Percentiles rank a stretch among this genome's conserved stretches.
Conservation (phyloP, 768 basidiomycete species). For the Leccinum truebloodii region DNA sequence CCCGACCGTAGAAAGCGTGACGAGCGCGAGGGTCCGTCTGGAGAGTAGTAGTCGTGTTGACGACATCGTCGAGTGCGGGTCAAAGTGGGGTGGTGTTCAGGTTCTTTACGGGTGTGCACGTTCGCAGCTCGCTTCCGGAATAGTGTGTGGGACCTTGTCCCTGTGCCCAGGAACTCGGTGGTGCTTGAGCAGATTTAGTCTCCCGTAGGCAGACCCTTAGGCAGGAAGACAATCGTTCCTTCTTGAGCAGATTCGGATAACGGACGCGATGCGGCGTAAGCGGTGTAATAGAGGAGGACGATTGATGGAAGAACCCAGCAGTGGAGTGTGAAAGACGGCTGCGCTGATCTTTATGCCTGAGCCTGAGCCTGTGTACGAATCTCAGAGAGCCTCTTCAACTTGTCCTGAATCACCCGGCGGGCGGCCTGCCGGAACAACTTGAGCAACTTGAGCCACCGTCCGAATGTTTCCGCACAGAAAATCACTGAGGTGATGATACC, state of each 20-base stretch:
- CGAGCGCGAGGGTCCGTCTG: slow-evolving; percentile 53
- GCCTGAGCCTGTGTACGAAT: neutral
- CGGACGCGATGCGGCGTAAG: neutral
- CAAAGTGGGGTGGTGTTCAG: neutral
- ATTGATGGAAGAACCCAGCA: neutral
- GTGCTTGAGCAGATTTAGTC: neutral
- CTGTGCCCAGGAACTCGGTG: neutral
- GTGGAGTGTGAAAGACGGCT: too few species aligned
- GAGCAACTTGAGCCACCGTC: neutral
- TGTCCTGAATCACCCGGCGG: neutral
- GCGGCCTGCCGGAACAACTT: neutral
- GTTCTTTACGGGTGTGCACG: neutral
- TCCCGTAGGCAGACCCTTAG: too few species aligned
- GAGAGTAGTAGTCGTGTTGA: slow-evolving; percentile 44
- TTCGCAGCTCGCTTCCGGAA: neutral
- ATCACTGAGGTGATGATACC: too few species aligned
- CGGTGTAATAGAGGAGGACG: neutral
- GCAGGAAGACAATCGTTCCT: too few species aligned
- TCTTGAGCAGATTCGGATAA: neutral
- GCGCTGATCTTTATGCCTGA: neutral
- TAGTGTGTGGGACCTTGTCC: neutral
- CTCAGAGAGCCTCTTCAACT: neutral
- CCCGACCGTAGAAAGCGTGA: slow-evolving; percentile 52
- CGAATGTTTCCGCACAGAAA: too few species aligned
- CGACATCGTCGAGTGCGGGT: slow-evolving; percentile 4